A percentile compares a stretch with the other conserved stretches of the same genome.
phyloP scores from a whole-genome alignment of 78 protist species.

The Chrysochromulina tobinii region DNA sequence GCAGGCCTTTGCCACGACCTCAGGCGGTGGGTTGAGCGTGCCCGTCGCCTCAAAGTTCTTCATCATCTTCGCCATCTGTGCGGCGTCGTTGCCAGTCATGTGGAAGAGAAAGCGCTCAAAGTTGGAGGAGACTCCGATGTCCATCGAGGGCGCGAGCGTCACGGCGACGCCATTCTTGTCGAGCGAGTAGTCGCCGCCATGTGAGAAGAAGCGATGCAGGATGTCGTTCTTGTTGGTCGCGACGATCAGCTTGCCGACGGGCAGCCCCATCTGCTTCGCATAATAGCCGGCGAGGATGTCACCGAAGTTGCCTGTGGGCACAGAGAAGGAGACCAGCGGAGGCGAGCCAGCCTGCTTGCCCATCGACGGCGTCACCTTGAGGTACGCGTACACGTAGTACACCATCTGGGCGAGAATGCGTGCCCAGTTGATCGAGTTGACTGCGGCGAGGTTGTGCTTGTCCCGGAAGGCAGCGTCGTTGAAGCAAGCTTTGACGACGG shows the following conservation, averaged over 20 bases:
- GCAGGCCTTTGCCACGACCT: background rate
- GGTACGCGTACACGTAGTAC: constrained; percentile 28
- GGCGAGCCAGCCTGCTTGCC: background rate
- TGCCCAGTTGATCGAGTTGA: constrained; percentile 76
- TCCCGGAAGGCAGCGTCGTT: constrained; percentile 29
- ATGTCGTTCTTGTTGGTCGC: constrained; percentile 72
- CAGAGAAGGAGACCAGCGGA: constrained; percentile 24
- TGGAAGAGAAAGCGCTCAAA: constrained; percentile 64
- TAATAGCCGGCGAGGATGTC: constrained; percentile 72
- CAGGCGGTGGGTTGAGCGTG: background rate
- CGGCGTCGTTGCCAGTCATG: background rate
- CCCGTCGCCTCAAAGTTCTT: no score
- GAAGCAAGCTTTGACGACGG: constrained; percentile 53
- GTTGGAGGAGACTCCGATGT: constrained; percentile 64
- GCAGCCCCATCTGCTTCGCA: constrained; percentile 45
- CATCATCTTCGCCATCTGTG: no score
- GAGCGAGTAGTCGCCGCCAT: background rate
- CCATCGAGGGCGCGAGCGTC: constrained; percentile 69
- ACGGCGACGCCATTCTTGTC: background rate
- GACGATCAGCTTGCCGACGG: constrained; percentile 41
- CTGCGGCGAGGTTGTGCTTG: constrained; percentile 43
- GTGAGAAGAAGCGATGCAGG: constrained; percentile 26
- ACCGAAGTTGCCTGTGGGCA: constrained; percentile 76
- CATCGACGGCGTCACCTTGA: background rate
- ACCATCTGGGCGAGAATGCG: constrained; percentile 59